Evolutionary conservation across 2,329 filamentous ascomycete genomes (phyloP).

Genomic region (Fusarium tanahbumbuense): DNA sequence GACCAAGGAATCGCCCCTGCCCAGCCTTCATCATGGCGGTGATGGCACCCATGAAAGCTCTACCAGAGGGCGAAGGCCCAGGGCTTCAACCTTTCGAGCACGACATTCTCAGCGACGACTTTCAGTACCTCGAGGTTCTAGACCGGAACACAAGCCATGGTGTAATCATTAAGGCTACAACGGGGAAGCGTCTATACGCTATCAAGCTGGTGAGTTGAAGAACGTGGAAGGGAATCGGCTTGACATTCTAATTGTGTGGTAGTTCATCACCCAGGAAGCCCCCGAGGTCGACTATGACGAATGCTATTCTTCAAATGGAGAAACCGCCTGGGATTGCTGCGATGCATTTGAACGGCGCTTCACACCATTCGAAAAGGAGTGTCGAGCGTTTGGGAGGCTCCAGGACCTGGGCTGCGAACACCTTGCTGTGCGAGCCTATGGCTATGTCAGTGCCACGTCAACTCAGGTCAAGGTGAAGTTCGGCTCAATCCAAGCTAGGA

Average conservation of each 20-base stretch:
- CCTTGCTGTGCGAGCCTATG: conserved; percentile 16
- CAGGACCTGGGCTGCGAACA: neutral
- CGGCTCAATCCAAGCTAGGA: neutral
- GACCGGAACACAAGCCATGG: neutral
- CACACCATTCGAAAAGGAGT: conserved; percentile 15
- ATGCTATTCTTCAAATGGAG: too few species aligned
- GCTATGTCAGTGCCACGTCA: neutral
- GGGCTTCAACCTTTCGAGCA: neutral
- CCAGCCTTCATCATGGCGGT: neutral
- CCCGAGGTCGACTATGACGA: neutral
- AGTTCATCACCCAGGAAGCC: neutral
- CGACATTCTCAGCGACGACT: neutral
- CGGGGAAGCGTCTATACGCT: neutral
- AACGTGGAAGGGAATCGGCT: neutral
- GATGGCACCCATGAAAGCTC: neutral
- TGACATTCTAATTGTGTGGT: neutral
- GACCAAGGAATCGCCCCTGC: neutral
- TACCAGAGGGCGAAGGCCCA: neutral
- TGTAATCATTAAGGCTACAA: neutral
- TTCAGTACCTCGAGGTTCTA: neutral
- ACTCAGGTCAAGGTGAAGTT: conserved; percentile 1
- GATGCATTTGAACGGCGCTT: conserved; percentile 12
- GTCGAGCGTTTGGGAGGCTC: conserved; percentile 15
- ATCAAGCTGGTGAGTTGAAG: neutral
- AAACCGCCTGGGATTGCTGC: neutral